Conservation (phyloP, 345 rosid genomes). For the Euclidium syriacum region DNA sequence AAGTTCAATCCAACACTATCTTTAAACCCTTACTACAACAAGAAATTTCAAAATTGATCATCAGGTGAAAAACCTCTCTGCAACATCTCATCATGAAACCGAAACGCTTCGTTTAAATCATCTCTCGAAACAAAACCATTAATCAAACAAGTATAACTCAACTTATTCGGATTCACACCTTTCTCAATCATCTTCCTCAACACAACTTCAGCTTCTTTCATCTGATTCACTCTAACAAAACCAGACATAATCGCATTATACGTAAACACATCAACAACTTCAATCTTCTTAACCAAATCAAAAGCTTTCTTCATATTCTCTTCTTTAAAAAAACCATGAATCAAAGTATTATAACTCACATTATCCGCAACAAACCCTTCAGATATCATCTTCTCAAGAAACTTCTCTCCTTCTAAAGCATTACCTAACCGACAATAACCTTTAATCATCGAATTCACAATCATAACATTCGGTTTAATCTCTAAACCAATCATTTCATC, state of each 20-base stretch:
- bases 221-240: slow-evolving; percentile 68
- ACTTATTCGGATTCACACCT: slow-evolving; percentile 57
- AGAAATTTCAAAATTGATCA: slow-evolving; percentile 41
- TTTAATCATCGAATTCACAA: slow-evolving; percentile 62
- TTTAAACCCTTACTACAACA: too few relatives aligned
- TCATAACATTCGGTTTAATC: slow-evolving; percentile 54
- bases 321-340: slow-evolving; percentile 60
- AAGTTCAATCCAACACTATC: too few relatives aligned
- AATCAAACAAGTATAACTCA: slow-evolving; percentile 63
- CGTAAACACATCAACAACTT: slow-evolving; percentile 53
- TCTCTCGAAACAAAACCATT: slow-evolving; percentile 72
- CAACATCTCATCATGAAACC: slow-evolving; percentile 82
- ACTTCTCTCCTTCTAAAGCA: slow-evolving; percentile 51
- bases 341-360: slow-evolving; percentile 61
- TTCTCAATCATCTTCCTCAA: slow-evolving; percentile 61
- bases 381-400: slow-evolving; percentile 52
- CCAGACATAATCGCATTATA: slow-evolving; percentile 63
- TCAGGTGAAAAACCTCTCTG: slow-evolving; percentile 79
- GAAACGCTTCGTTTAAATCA: slow-evolving; percentile 74
- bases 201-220: slow-evolving; percentile 64
- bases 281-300: slow-evolving; percentile 55
- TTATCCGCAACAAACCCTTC: slow-evolving; percentile 58
- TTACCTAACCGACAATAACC: slow-evolving; percentile 73
- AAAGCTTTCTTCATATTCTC: slow-evolving; percentile 67
- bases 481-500: slow-evolving; percentile 61